These are phyloP conservation scores for Calonectria montana DNA, from an alignment of 2,329 filamentous ascomycete genomes.

Conservation along the genomic window DNA sequence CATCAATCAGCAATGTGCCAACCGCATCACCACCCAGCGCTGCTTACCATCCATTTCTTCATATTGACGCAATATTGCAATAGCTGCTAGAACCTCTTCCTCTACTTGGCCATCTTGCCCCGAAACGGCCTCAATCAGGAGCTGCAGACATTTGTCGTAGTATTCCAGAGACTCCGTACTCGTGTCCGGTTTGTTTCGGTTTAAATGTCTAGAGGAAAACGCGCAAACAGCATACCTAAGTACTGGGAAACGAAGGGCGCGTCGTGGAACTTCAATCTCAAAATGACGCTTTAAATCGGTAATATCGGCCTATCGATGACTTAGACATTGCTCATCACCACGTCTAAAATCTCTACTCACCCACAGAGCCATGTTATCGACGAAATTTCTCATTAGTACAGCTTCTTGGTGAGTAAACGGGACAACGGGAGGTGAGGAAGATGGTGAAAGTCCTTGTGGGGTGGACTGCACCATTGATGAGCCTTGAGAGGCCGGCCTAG, in stretches of 20 bases:
- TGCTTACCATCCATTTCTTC: constrained; percentile 28
- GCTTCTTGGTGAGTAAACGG: constrained; percentile 24
- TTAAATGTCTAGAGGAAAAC: constrained; percentile 27
- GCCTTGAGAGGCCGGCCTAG: constrained; percentile 13
- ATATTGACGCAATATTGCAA: constrained; percentile 26
- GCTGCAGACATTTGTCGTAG: constrained; percentile 27
- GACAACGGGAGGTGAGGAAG: constrained; percentile 8
- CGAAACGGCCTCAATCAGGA: constrained; percentile 26
- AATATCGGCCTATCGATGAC: constrained; percentile 15
- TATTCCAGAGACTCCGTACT: constrained; percentile 26
- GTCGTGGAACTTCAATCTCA: constrained; percentile 30
- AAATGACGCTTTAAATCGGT: constrained; percentile 31
- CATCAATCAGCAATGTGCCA: not conserved
- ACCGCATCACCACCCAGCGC: not conserved
- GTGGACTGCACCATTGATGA: constrained; percentile 20
- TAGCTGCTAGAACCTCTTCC: constrained; percentile 24
- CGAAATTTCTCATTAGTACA: constrained; percentile 25
- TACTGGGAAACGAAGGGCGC: constrained; percentile 27
- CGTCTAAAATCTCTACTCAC: not conserved
- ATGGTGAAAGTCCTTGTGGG: constrained; percentile 17
- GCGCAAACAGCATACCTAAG: constrained; percentile 31
- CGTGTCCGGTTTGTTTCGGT: constrained; percentile 19
- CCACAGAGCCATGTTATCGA: constrained; percentile 29
- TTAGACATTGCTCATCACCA: not conserved
- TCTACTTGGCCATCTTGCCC: constrained; percentile 23